These are phyloP conservation scores for Talaromyces amestolkiae DNA, from an alignment of 2,329 filamentous ascomycete species.

Conservation along the genomic window DNA sequence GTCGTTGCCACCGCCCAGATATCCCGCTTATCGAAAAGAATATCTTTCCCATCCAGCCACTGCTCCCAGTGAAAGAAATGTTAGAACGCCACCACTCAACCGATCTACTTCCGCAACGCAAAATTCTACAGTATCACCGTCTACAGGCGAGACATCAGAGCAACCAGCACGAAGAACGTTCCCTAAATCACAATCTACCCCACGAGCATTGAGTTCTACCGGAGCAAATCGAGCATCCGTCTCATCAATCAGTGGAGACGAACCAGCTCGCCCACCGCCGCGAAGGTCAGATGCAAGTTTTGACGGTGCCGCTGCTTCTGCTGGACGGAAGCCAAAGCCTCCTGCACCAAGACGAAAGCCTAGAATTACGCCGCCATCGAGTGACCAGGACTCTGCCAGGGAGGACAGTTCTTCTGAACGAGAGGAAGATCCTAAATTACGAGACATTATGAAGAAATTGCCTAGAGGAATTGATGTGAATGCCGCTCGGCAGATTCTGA, in stretches of 20 bases:
- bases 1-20: constrained; percentile 34
- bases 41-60: constrained; percentile 8
- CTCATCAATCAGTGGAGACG: constrained; percentile 38
- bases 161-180: neutral
- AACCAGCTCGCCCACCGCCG: constrained; percentile 25
- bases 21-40: constrained; percentile 18
- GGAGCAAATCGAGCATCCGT: constrained; percentile 15
- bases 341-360: constrained; percentile 32
- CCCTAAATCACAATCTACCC: constrained; percentile 18
- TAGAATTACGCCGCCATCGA: constrained; percentile 47
- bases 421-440: constrained; percentile 58
- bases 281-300: constrained; percentile 19
- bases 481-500: constrained; percentile 87
- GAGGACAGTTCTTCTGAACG: constrained; percentile 51
- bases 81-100: constrained; percentile 13
- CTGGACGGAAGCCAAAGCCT: constrained; percentile 28
- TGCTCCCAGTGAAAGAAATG: constrained; percentile 5
- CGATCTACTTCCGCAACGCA: constrained; percentile 18
- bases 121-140: constrained; percentile 12
- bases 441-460: constrained; percentile 69
- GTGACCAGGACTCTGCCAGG: constrained; percentile 35
- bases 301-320: constrained; percentile 11
- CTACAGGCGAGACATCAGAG: neutral
- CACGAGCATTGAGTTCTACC: constrained; percentile 8
- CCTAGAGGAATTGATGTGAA: constrained; percentile 77